Evolutionary conservation across 164 flowering plant genomes (phyloP).

Genomic region (Umbellularia californica): DNA sequence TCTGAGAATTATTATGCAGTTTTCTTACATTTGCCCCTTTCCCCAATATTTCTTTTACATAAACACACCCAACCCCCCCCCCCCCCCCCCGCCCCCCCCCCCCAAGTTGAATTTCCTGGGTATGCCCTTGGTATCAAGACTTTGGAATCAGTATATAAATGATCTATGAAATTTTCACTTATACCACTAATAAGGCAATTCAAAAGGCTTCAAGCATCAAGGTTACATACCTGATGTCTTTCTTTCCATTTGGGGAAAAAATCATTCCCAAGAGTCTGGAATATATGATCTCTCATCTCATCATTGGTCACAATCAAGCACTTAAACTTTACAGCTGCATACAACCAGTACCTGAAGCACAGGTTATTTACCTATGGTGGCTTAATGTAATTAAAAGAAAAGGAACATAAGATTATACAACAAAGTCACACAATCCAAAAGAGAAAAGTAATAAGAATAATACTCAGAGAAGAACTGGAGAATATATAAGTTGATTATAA

Average conservation of each 20-base stretch:
- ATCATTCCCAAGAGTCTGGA: constrained; percentile 81
- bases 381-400: constrained; percentile 10
- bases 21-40: too few species aligned
- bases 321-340: constrained; percentile 89
- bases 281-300: constrained; percentile 88
- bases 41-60: too few species aligned
- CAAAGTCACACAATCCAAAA: not conserved
- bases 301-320: constrained; percentile 88
- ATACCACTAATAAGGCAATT: not conserved
- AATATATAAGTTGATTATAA: not conserved
- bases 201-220: not conserved
- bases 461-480: not conserved
- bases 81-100: too few species aligned
- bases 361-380: constrained; percentile 24
- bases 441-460: not conserved
- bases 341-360: constrained; percentile 90
- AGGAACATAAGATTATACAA: not conserved
- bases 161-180: not conserved
- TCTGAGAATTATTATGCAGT: too few species aligned
- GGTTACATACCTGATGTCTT: constrained; percentile 78
- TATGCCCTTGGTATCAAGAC: not conserved
- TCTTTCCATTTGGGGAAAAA: constrained; percentile 97
- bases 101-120: too few species aligned
- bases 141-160: not conserved
- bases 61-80: too few species aligned